Base-by-base conservation (phyloP, 345 rosid species). In the Gossypium thurberi region DNA sequence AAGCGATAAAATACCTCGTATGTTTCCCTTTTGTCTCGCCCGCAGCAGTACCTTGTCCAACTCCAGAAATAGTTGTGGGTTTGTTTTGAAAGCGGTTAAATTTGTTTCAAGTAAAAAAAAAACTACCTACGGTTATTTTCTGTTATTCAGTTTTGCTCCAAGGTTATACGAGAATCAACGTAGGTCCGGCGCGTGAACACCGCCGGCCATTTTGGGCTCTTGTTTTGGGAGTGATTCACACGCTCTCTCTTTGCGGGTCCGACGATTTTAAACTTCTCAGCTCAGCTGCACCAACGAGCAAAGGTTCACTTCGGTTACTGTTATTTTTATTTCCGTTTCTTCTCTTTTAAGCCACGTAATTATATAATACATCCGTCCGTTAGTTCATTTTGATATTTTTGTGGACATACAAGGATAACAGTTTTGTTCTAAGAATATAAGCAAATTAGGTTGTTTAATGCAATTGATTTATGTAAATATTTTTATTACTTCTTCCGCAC, bases 61-160 rank as follows among this genome's bases (percentile, higher is more conserved):
- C 40, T 33, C 40, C 40, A 33, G 40, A 33, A 33, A 33, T 33
- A 3, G 12, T 23, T 51, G 69, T 47, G 76, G 79, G 78, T 78
- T 74, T 65, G 81, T 82, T 76, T 78, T 42, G 44, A 50, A 79
- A 81, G 76, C 79, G 78, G 90, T 84, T 81, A 82, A 77, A 69
- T 71, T 76, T 75, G 78, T 60, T 69, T 73, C 6, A 61, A 53
- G 75, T 74, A 57, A 58, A 5, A 21, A 18, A 68, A 61, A 64
- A 84, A 84, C 84, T 67, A 85, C 82, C 82, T 81, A 78, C 77
- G 66, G 79, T 82, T 73, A 74, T 74, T 50, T 57, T 57, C 53
- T 56, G 74, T 20, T 67, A 43, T 25, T 14, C 42, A 69, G 21
- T 50, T 78, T 69, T 63, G 26, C 44, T 23, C 4, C 10, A 71